Percentiles rank a stretch among this genome's conserved stretches.
phyloP scores from a whole-genome alignment of 768 basidiomycete species.

The Phlebiopsis flavidoalba region DNA sequence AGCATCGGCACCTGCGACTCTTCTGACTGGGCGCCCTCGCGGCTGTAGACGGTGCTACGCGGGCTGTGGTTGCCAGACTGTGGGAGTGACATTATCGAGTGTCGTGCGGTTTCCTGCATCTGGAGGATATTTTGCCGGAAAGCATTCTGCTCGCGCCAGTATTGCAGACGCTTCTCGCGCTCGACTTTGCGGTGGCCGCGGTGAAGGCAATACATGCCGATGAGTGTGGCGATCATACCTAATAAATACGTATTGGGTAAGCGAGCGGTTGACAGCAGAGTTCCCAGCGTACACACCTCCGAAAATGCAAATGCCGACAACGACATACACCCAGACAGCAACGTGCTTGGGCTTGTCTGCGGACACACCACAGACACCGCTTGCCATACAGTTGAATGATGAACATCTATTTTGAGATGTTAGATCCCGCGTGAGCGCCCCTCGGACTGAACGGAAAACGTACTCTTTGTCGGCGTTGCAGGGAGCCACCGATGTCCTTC shows the following conservation, averaged over 20 bases:
- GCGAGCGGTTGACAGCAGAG: neutral
- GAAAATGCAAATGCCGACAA: slow-evolving; percentile 68
- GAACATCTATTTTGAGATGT: slow-evolving; percentile 44
- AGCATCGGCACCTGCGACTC: slow-evolving; percentile 54
- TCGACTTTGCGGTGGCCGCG: slow-evolving; percentile 68
- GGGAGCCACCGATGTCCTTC: slow-evolving; percentile 48
- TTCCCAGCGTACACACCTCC: slow-evolving; percentile 44
- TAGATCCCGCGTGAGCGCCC: neutral
- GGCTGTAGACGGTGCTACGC: slow-evolving; percentile 45
- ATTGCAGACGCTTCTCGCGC: slow-evolving; percentile 79
- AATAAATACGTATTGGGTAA: neutral
- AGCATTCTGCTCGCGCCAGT: slow-evolving; percentile 88
- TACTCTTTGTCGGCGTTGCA: slow-evolving; percentile 64
- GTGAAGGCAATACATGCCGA: slow-evolving; percentile 66
- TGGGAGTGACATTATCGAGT: slow-evolving; percentile 56
- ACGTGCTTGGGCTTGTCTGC: slow-evolving; percentile 61
- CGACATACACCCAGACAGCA: slow-evolving; percentile 61
- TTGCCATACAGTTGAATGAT: slow-evolving; percentile 67
- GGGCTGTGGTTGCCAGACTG: slow-evolving; percentile 35
- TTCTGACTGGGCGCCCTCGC: slow-evolving; percentile 41
- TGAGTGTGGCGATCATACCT: slow-evolving; percentile 75
- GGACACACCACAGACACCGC: slow-evolving; percentile 56
- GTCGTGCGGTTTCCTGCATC: slow-evolving; percentile 71
- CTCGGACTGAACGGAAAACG: slow-evolving; percentile 12
- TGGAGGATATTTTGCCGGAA: slow-evolving; percentile 78